Evolutionary conservation across 2,329 filamentous ascomycete genomes (phyloP).

Genomic region (Trichoderma aggressivum): DNA sequence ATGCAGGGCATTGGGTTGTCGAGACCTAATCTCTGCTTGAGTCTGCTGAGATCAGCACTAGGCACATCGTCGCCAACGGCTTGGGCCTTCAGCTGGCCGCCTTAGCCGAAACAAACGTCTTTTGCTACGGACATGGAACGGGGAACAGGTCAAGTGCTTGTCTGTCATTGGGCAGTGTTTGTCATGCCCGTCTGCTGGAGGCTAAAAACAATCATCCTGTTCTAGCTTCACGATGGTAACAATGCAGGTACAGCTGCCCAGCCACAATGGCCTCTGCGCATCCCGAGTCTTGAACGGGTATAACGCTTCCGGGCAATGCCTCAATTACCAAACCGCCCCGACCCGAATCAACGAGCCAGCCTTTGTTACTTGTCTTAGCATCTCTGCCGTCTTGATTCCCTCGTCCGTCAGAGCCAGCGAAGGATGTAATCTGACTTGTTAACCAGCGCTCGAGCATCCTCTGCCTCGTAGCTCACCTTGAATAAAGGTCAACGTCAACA

Average conservation of each 20-base stretch:
- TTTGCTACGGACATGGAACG: not conserved
- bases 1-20: not conserved
- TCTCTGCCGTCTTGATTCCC: not conserved
- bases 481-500: not conserved
- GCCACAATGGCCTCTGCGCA: not conserved
- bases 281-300: not conserved
- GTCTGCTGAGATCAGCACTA: slow-evolving; percentile 13
- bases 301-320: not conserved
- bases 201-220: slow-evolving; percentile 13
- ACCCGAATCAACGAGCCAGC: not conserved
- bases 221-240: not conserved
- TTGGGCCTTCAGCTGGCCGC: slow-evolving; percentile 6
- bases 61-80: not conserved
- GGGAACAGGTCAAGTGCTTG: not conserved
- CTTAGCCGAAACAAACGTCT: slow-evolving; percentile 5
- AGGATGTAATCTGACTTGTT: not conserved
- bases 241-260: slow-evolving; percentile 2
- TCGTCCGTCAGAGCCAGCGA: not conserved
- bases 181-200: not conserved
- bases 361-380: not conserved
- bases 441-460: not conserved
- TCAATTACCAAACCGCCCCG: not conserved
- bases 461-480: not conserved
- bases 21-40: slow-evolving; percentile 5
- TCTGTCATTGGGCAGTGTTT: not conserved